Evolutionary conservation across 169 alveolate genomes (phyloP).

Genomic region (Cryptosporidium sp.): DNA sequence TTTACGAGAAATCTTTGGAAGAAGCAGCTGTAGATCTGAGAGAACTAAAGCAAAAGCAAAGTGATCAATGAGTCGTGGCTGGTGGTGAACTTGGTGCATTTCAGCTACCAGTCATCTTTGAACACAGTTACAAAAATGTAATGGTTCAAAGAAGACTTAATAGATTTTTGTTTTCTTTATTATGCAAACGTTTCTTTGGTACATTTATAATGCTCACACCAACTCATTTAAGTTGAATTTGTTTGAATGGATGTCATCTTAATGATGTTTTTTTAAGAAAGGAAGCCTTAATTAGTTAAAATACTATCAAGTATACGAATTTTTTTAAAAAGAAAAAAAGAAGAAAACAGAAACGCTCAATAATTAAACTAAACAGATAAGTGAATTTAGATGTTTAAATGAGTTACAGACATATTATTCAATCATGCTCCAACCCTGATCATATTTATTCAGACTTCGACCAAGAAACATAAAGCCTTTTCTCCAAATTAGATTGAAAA

Average conservation of each 20-base stretch:
- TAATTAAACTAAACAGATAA: neutral
- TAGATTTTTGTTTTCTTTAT: constrained; percentile 16
- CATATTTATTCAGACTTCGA: neutral
- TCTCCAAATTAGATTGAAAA: constrained; percentile 1
- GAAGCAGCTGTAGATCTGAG: constrained; percentile 1
- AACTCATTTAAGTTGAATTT: neutral
- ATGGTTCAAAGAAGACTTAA: neutral
- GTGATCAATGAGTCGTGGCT: constrained; percentile 12
- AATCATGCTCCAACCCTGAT: constrained; percentile 2
- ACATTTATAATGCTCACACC: neutral
- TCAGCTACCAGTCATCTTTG: neutral
- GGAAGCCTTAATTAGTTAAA: neutral
- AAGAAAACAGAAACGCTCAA: neutral
- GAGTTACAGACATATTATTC: neutral
- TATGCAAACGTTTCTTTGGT: constrained; percentile 7
- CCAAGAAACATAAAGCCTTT: constrained; percentile 3
- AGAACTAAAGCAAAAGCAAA: neutral
- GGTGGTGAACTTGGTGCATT: neutral
- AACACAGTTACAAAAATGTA: neutral
- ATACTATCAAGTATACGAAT: neutral
- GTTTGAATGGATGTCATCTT: constrained; percentile 23
- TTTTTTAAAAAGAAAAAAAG: neutral
- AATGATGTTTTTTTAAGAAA: neutral
- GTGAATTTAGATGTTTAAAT: neutral
- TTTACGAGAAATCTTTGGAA: neutral